A percentile compares a stretch with the other conserved stretches of the same genome.
phyloP scores from a whole-genome alignment of 768 basidiomycete species.

The Lactarius akahatsu region DNA sequence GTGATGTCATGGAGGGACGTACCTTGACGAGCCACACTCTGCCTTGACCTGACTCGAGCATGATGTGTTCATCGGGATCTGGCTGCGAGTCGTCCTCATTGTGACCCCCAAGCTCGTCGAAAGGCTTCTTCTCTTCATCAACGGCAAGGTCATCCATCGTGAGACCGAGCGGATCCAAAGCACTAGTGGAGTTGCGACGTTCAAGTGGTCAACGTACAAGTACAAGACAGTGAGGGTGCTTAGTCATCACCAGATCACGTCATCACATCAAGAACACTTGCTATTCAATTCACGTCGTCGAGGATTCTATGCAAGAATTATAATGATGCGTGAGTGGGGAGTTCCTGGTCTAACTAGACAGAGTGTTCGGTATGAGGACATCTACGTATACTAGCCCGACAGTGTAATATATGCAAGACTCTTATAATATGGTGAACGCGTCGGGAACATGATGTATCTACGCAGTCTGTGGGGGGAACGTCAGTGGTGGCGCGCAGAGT shows the following conservation, averaged over 20 bases:
- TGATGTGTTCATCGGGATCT: conserved; percentile 80
- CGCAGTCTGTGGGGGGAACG: conserved; percentile 31
- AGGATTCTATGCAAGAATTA: conserved; percentile 9
- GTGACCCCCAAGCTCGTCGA: conserved; percentile 50
- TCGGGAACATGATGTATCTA: conserved; percentile 27
- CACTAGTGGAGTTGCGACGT: too few relatives aligned
- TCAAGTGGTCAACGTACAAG: too few relatives aligned
- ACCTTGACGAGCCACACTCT: conserved; percentile 88
- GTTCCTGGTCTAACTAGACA: conserved; percentile 8
- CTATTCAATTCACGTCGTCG: background rate
- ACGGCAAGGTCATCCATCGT: conserved; percentile 32
- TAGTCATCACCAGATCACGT: background rate
- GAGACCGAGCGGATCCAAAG: background rate
- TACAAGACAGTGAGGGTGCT: background rate
- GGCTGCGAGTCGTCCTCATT: conserved; percentile 65
- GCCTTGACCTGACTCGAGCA: conserved; percentile 71
- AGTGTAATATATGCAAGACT: conserved; percentile 30
- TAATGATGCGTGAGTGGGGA: conserved; percentile 18
- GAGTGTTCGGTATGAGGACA: conserved; percentile 25
- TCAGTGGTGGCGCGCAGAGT: background rate
- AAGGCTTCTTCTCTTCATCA: conserved; percentile 73
- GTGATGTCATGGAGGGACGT: conserved; percentile 27
- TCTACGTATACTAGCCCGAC: conserved; percentile 41
- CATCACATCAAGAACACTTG: background rate
- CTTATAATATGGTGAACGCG: conserved; percentile 21